These are phyloP conservation scores for Boletellus sp. DNA, from an alignment of 1,284 basidiomycete species.

Conservation along the genomic window DNA sequence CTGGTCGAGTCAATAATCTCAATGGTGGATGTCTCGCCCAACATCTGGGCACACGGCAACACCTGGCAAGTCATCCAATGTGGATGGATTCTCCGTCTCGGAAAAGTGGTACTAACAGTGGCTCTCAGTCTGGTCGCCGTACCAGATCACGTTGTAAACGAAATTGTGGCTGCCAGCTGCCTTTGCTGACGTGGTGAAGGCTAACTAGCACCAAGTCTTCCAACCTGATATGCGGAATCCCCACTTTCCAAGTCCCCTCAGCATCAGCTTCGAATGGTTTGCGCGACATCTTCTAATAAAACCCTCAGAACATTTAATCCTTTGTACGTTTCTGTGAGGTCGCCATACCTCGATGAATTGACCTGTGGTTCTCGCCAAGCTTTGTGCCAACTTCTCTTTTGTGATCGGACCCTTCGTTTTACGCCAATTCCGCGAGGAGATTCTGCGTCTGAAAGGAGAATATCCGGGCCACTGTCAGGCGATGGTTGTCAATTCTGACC, in stretches of 20 bases:
- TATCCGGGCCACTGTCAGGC: conserved; percentile 70
- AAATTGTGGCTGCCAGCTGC: conserved; percentile 72
- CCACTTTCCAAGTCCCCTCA: conserved; percentile 54
- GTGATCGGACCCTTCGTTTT: conserved; percentile 67
- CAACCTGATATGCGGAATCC: conserved; percentile 47
- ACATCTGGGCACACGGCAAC: no score
- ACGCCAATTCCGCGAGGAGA: conserved; percentile 68
- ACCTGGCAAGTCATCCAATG: no score
- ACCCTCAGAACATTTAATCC: not conserved
- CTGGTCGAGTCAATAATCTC: no score
- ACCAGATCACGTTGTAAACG: conserved; percentile 35
- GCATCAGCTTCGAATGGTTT: conserved; percentile 31
- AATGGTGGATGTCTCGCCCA: no score
- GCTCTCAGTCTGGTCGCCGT: not conserved
- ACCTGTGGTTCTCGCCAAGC: conserved; percentile 53
- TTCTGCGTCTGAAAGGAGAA: conserved; percentile 62
- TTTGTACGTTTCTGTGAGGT: not conserved
- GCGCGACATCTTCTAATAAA: conserved; percentile 29
- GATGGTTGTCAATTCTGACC: not conserved
- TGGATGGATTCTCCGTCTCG: no score
- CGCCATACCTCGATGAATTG: conserved; percentile 48
- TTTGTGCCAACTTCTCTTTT: conserved; percentile 55
- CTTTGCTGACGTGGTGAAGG: conserved; percentile 71
- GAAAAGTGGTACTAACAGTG: no score
- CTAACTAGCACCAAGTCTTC: conserved; percentile 67